phyloP scores from a whole-genome alignment of 2,329 filamentous ascomycete genomes.

The Xylariaceae sp. region DNA sequence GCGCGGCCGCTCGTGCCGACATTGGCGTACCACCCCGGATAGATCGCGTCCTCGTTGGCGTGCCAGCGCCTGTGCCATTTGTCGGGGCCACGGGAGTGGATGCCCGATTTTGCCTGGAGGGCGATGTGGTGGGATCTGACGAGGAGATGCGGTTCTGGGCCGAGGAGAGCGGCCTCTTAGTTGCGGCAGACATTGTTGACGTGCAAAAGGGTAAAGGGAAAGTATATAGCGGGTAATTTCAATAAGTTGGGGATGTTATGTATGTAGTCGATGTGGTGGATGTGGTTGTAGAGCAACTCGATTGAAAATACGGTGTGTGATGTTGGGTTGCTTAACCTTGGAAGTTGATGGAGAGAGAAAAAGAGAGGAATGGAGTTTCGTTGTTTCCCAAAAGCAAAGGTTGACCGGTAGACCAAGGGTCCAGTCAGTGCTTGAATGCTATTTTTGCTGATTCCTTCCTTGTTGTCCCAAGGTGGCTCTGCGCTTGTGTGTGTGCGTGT shows the following conservation, averaged over 20 bases:
- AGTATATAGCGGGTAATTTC: constrained; percentile 21
- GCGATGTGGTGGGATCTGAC: constrained; percentile 42
- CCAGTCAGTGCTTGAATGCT: neutral
- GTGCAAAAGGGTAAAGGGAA: constrained; percentile 11
- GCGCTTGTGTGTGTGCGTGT: too few species aligned
- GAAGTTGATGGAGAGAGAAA: constrained; percentile 19
- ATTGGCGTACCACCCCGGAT: constrained; percentile 67
- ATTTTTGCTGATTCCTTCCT: constrained; percentile 15
- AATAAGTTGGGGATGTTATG: constrained; percentile 9
- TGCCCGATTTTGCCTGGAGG: constrained; percentile 47
- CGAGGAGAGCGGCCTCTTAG: constrained; percentile 56
- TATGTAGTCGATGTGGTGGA: neutral
- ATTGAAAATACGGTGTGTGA: neutral
- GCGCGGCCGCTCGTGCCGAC: constrained; percentile 72
- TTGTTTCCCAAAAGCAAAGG: constrained; percentile 1
- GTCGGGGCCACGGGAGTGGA: constrained; percentile 53
- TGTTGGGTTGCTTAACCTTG: constrained; percentile 25
- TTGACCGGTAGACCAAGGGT: constrained; percentile 19
- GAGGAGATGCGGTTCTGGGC: constrained; percentile 51
- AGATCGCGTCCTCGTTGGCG: constrained; percentile 64
- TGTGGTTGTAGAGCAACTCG: neutral
- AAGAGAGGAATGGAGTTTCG: constrained; percentile 18
- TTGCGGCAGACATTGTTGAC: constrained; percentile 51
- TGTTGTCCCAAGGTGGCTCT: constrained; percentile 20
- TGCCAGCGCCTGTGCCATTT: constrained; percentile 43